phyloP scores from a whole-genome alignment of 2,329 filamentous ascomycete genomes.

The Stachybotrys chlorohalonatus region DNA sequence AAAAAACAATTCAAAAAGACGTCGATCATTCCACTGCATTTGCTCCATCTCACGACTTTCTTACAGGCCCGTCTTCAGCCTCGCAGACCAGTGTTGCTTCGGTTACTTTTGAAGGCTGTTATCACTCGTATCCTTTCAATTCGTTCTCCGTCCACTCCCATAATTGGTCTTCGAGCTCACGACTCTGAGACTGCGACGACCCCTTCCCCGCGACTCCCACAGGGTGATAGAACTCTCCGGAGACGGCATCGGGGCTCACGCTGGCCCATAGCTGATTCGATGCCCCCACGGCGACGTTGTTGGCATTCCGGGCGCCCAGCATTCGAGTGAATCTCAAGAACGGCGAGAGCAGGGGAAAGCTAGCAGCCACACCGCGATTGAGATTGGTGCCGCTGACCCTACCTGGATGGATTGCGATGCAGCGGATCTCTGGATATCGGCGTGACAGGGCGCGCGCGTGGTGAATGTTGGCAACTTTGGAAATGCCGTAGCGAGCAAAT shows the following conservation, averaged over 20 bases:
- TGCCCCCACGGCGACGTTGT: not conserved
- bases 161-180: not conserved
- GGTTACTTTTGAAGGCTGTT: no score
- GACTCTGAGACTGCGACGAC: not conserved
- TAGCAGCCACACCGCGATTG: not conserved
- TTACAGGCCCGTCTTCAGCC: no score
- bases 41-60: no score
- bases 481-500: conserved; percentile 1
- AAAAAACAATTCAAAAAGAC: no score
- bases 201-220: not conserved
- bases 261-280: conserved; percentile 1
- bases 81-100: no score
- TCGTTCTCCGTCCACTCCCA: conserved; percentile 4
- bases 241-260: not conserved
- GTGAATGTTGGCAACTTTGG: conserved; percentile 2
- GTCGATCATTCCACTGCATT: no score
- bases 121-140: not conserved
- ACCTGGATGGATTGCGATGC: conserved; percentile 1
- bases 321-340: not conserved
- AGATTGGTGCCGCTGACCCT: not conserved
- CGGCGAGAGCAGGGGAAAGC: not conserved
- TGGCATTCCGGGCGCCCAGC: not conserved
- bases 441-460: not conserved
- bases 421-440: not conserved
- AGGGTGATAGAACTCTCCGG: conserved; percentile 2